A percentile compares a stretch with the other conserved stretches of the same genome.
Evolutionary conservation across 495 filamentous ascomycete species (phyloP).

Genomic region (Friedmanniomyces simplex): DNA sequence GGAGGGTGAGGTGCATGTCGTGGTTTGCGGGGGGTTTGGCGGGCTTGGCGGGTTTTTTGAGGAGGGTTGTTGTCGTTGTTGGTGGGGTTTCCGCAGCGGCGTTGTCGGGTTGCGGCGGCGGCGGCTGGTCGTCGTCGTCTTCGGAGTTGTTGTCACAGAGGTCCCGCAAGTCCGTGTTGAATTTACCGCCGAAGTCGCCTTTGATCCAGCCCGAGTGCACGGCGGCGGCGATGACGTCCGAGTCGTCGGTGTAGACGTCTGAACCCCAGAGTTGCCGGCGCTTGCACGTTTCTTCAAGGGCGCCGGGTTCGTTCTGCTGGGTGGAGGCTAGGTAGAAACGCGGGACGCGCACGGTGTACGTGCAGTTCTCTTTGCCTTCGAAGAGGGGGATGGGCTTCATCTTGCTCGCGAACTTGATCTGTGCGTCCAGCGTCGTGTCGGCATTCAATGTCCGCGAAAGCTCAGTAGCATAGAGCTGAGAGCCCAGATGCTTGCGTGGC

Average conservation of each 20-base stretch:
- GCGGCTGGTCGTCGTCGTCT: conserved; percentile 7
- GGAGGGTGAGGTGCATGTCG: conserved; percentile 73
- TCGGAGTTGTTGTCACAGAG: conserved; percentile 41
- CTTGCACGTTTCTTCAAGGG: conserved; percentile 70
- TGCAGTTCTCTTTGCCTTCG: conserved; percentile 78
- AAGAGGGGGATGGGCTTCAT: conserved; percentile 70
- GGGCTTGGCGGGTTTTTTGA: conserved; percentile 37
- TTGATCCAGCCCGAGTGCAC: conserved; percentile 89
- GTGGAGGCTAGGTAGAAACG: conserved; percentile 51
- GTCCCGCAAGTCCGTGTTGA: conserved; percentile 58
- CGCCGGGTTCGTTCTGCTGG: conserved; percentile 25
- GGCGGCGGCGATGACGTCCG: conserved; percentile 82
- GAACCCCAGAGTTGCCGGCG: conserved; percentile 81
- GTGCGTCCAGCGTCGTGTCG: conserved; percentile 34
- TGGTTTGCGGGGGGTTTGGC: conserved; percentile 46
- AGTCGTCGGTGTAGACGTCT: conserved; percentile 91
- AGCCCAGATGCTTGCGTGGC: conserved; percentile 76
- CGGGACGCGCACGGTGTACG: conserved; percentile 76
- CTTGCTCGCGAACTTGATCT: conserved; percentile 57
- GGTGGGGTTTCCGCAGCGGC: too few relatives aligned
- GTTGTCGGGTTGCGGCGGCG: not conserved
- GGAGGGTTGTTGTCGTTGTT: too few relatives aligned
- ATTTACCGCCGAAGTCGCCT: conserved; percentile 75
- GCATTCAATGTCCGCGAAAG: conserved; percentile 39
- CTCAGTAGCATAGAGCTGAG: conserved; percentile 44